These are phyloP conservation scores for Raphanus hybrid DNA, from an alignment of 441 rosid species.

Conservation along the genomic window DNA sequence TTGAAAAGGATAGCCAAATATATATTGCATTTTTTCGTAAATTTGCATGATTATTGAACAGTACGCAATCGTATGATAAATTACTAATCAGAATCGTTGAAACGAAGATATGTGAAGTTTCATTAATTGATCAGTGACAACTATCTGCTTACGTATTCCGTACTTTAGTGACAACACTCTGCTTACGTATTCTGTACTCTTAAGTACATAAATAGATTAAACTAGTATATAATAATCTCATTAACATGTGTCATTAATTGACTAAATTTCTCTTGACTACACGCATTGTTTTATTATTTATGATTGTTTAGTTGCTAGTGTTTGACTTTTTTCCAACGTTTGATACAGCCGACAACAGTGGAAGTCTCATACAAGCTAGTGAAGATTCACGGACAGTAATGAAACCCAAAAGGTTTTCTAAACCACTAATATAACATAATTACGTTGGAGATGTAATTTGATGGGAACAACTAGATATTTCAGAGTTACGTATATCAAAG, in stretches of 20 bases:
- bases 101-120: neutral
- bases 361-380: neutral
- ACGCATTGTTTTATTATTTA: neutral
- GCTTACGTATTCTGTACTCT: constrained; percentile 19
- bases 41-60: neutral
- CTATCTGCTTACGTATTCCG: constrained; percentile 4
- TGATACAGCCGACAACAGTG: neutral
- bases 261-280: neutral
- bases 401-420: neutral
- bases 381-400: neutral
- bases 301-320: neutral
- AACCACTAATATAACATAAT: neutral
- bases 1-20: neutral
- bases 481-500: neutral
- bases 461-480: neutral
- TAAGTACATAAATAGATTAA: neutral
- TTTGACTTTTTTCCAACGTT: neutral
- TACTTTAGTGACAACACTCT: constrained; percentile 9
- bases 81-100: constrained; percentile 11
- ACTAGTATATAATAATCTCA: constrained; percentile 7
- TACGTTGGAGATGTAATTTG: neutral
- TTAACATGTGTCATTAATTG: constrained; percentile 25
- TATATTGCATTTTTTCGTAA: neutral
- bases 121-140: neutral
- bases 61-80: neutral